These are phyloP conservation scores for Microcos paniculata DNA, from an alignment of 345 rosid species.

Conservation along the genomic window DNA sequence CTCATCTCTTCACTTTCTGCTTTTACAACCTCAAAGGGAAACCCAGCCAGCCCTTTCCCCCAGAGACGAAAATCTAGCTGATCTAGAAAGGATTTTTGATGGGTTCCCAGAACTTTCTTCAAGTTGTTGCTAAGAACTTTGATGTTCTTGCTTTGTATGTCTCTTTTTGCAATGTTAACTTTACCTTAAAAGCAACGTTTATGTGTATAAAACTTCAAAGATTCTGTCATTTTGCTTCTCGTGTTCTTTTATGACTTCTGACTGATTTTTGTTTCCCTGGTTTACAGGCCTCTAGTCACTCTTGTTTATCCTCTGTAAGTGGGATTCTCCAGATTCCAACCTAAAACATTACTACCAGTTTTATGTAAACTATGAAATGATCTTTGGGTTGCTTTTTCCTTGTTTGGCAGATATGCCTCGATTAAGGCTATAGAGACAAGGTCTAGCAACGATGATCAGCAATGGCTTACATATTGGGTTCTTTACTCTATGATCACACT, in stretches of 20 bases:
- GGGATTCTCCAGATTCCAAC: background rate
- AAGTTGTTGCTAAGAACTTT: constrained; percentile 63
- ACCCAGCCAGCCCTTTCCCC: background rate
- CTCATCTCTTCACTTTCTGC: background rate
- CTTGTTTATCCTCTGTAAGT: constrained; percentile 85
- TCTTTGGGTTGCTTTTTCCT: background rate
- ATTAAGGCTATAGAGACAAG: constrained; percentile 76
- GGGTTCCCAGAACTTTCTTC: constrained; percentile 64
- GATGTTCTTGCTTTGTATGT: constrained; percentile 78
- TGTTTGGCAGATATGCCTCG: constrained; percentile 55
- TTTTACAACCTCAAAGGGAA: constrained; percentile 1
- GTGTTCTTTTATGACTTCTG: background rate
- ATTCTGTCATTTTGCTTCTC: background rate
- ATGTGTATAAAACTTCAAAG: background rate
- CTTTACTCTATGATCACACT: constrained; percentile 75
- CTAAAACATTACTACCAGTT: background rate
- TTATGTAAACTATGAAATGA: background rate
- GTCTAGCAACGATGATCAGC: constrained; percentile 58
- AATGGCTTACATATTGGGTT: constrained; percentile 90
- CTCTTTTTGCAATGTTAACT: background rate
- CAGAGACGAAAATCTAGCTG: background rate
- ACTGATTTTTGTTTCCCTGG: background rate
- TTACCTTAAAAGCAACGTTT: background rate
- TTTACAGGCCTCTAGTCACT: constrained; percentile 69
- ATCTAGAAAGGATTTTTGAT: constrained; percentile 17